Base-by-base conservation (phyloP, 2,329 filamentous ascomycete species). In the Exophiala phaeomuriformis region DNA sequence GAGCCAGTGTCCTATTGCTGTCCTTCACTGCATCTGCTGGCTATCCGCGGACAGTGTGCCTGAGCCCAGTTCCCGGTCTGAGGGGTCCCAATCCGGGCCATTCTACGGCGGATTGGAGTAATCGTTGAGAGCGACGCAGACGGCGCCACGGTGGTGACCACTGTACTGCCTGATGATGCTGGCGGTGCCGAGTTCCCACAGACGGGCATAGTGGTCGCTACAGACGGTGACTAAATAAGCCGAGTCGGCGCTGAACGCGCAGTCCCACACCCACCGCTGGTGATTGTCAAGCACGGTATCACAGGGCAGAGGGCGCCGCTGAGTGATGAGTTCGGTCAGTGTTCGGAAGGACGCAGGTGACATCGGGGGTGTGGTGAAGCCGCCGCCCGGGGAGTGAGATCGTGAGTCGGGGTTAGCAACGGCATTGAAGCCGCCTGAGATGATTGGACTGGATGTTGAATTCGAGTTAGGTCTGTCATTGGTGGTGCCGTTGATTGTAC, bases 231-330 rank as follows among this genome's bases (percentile, higher is more conserved):
- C 90, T 4, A 96, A 76, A 66, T 96, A 96, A 0, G 90, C 90
- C 33, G 85, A 90, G 68, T 96, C 90, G 29, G 90, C 90, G 57
- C 86, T 91, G 71, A 96, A 96, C 0, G 90, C 90, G 65, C 90
- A 96, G 69, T 96, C 90, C 90, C 90, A 96, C 1, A 96, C 90
- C 90, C 90, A 96, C 50, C 90, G 84, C 72, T 96, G 90, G 71
- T 96, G 90, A 51, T 87, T 88, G 27, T 86, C 86, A 1, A 96
- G 80, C 1, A 89, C 94, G 2, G 89, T 90, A 70, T 95, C 88
- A 19, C 95, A 80, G 6, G 85, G 86, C 63, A 93, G 40, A 77
- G 84, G 68, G 27, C 57, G 54, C 9, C 60, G 55, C 29, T 48
- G 55, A 10, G 58, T 55, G 33, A 63, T 62, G 19, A 63, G 47